These are phyloP conservation scores for Nakazawaea wyomingensis DNA, from an alignment of 805 yeast genomes.

Conservation along the genomic window DNA sequence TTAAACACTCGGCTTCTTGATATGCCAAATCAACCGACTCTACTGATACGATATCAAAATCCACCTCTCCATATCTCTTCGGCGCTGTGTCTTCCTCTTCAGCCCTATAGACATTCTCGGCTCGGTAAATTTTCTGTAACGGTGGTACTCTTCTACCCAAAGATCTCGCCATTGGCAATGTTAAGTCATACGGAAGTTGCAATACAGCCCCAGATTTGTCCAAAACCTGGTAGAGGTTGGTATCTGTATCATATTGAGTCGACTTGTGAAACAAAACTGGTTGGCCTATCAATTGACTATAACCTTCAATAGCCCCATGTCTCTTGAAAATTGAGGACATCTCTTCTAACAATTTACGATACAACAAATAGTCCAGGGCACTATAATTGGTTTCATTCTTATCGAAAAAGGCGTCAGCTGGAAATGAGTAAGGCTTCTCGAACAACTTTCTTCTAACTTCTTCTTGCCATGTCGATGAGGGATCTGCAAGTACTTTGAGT, in stretches of 20 bases:
- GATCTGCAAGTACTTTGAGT: constrained; percentile 75
- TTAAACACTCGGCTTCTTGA: constrained; percentile 85
- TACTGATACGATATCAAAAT: constrained; percentile 70
- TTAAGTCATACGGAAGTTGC: constrained; percentile 84
- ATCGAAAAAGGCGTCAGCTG: constrained; percentile 82
- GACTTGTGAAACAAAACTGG: constrained; percentile 78
- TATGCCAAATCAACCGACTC: constrained; percentile 38
- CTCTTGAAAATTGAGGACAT: constrained; percentile 58
- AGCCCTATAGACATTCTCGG: constrained; percentile 80
- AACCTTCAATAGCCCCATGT: constrained; percentile 80
- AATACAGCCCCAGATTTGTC: constrained; percentile 85
- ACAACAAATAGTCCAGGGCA: constrained; percentile 47
- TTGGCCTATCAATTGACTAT: constrained; percentile 41
- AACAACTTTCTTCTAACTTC: constrained; percentile 86
- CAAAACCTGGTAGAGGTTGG: constrained; percentile 70
- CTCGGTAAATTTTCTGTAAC: constrained; percentile 59
- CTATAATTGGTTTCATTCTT: constrained; percentile 28
- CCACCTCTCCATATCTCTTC: constrained; percentile 71
- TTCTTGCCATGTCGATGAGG: constrained; percentile 90
- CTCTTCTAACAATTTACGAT: constrained; percentile 54
- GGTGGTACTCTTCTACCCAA: constrained; percentile 56
- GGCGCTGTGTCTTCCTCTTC: constrained; percentile 66
- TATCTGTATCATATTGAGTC: constrained; percentile 58
- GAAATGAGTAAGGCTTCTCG: constrained; percentile 77
- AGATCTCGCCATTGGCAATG: constrained; percentile 83